Conservation (phyloP, 2,329 filamentous ascomycete genomes). For the Ceratocystis cubensis region DNA sequence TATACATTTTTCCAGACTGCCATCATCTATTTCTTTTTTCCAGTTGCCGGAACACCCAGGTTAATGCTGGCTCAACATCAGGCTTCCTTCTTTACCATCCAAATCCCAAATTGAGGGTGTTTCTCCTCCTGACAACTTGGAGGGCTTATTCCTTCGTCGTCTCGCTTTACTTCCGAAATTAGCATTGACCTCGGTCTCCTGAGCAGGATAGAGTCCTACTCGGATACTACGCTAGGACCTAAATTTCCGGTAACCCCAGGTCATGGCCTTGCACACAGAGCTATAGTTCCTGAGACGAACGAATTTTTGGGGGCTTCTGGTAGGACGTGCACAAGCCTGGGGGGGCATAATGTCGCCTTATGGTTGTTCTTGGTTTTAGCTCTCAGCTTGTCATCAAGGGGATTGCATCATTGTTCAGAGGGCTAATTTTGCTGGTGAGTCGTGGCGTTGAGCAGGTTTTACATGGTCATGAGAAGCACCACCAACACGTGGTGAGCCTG, state of each 20-base stretch:
- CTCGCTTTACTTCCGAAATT: conserved; percentile 3
- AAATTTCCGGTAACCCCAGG: neutral
- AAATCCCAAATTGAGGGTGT: neutral
- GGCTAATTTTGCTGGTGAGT: neutral
- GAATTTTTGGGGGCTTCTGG: neutral
- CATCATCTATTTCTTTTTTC: no score
- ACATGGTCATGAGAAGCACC: neutral
- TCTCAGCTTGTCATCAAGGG: neutral
- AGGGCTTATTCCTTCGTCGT: neutral
- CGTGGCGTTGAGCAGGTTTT: neutral
- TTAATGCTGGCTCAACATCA: neutral
- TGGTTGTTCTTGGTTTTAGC: neutral
- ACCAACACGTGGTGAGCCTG: neutral
- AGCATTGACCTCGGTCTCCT: neutral
- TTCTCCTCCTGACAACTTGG: neutral
- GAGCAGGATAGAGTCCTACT: neutral
- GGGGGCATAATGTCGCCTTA: neutral
- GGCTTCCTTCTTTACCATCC: neutral
- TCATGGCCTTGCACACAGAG: neutral
- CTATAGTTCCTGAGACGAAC: neutral
- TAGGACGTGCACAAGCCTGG: neutral
- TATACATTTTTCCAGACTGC: neutral
- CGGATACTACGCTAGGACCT: neutral
- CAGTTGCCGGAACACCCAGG: neutral
- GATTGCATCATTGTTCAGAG: neutral